Base-by-base conservation (phyloP, 164 flowering plant genomes). In the Hamamelis virginiana region DNA sequence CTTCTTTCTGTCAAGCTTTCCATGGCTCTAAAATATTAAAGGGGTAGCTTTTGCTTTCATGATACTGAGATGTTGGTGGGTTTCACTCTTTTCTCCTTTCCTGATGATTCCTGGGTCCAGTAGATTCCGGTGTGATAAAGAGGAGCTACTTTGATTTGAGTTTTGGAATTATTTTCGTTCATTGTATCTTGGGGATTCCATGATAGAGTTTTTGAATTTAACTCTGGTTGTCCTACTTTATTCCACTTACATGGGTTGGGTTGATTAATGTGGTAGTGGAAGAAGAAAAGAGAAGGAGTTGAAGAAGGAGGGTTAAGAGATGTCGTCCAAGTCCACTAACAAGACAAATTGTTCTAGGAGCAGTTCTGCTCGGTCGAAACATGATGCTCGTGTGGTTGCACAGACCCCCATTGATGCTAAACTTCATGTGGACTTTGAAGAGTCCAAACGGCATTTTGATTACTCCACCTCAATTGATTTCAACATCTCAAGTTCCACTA, bases 361-460 rank as follows among this genome's bases (percentile, higher is more conserved):
- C 72, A 83, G 81, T 68, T 87, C 91, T 41, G 71, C 76, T 64
- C 83, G 79, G 63, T 80, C 90, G 9, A 86, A 74, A 64, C 90
- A 81, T 26, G 75, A 65, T 45, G 84, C 85, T 59, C 84, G 87
- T 18, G 78, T 80, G 22, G 73, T 72, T 22, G 80, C 87, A 10
- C 95, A 86, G 72, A 87, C 89, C 57, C 79, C 85, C 16, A 71
- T 83, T 59, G 95, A 90, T 81, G 92, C 92, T 9, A 84, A 80
- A 78, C 85, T 90, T 62, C 88, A 86, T 72, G 81, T 38, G 12
- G 81, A 82, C 19, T 90, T 81, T 59, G 92, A 88, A 69, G 80
- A 78, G 61, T 82, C 91, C 1, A 77, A 78, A 25, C 59, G 66
- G 44, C 23, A 18, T 21, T 87, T 89, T 60, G 84, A 87, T 77